Conservation (phyloP, 176 grass and related monocot genomes). For the Triticum turgidum region DNA sequence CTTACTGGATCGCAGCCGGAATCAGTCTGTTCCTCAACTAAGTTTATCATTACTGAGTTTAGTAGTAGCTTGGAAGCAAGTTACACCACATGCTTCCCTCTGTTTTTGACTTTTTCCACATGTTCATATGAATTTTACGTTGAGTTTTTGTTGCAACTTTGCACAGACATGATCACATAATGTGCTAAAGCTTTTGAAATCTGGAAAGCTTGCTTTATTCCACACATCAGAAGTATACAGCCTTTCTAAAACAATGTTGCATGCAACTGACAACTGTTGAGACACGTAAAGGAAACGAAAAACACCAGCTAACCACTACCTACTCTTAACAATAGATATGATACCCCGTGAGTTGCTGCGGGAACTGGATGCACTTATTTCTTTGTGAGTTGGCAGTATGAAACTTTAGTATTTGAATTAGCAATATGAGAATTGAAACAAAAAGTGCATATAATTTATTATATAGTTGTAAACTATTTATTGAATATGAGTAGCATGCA, state of each 20-base stretch:
- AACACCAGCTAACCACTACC: neutral
- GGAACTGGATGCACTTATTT: too few species aligned
- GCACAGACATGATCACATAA: neutral
- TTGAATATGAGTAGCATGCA: too few species aligned
- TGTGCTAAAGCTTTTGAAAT: constrained; percentile 13
- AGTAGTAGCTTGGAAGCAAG: neutral
- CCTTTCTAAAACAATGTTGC: neutral
- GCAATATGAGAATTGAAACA: too few species aligned
- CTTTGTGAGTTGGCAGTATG: too few species aligned
- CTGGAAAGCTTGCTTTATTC: neutral
- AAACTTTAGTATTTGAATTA: too few species aligned
- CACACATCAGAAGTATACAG: neutral
- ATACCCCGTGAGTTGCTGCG: too few species aligned
- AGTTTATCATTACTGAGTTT: neutral
- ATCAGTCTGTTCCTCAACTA: constrained; percentile 11
- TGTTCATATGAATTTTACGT: constrained; percentile 19
- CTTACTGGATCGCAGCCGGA: neutral
- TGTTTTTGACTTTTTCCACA: constrained; percentile 20
- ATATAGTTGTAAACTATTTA: too few species aligned
- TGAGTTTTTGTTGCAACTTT: neutral
- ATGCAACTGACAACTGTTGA: neutral
- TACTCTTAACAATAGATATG: neutral
- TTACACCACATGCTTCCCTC: neutral
- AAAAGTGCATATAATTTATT: too few species aligned
- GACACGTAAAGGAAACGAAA: neutral